Evolutionary conservation across 108 stramenopile species (phyloP).

Genomic region (Cyclotella baltica): DNA sequence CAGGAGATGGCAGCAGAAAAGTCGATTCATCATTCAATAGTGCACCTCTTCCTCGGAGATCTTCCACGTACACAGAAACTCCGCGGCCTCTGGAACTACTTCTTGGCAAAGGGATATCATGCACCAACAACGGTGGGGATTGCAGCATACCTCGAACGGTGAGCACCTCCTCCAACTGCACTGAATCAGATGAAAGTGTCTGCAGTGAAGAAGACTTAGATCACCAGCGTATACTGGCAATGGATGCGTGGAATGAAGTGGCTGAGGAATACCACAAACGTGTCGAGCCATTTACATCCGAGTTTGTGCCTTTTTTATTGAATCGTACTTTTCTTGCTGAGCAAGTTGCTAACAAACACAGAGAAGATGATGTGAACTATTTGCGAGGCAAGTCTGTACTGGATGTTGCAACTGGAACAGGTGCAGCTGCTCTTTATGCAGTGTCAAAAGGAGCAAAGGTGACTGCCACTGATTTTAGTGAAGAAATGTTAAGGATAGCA

Average conservation of each 20-base stretch:
- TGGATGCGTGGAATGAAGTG: slow-evolving; percentile 27
- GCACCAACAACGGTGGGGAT: not conserved
- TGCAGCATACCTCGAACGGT: not conserved
- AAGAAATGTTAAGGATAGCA: slow-evolving; percentile 3
- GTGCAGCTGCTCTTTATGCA: slow-evolving; percentile 17
- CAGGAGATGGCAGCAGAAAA: too few species aligned
- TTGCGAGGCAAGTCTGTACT: slow-evolving; percentile 7
- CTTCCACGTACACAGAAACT: not conserved
- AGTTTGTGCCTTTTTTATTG: slow-evolving; percentile 22
- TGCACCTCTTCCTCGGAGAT: not conserved
- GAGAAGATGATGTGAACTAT: not conserved
- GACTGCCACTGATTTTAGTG: slow-evolving; percentile 19
- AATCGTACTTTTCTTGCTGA: not conserved
- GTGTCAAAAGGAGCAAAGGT: slow-evolving; percentile 15
- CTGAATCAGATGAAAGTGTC: not conserved
- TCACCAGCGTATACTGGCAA: slow-evolving; percentile 11
- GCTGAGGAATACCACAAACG: slow-evolving; percentile 23
- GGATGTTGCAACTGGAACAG: slow-evolving; percentile 32
- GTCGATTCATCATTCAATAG: too few species aligned
- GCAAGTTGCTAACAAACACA: too few species aligned
- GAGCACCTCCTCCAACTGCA: not conserved
- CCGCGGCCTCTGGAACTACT: not conserved
- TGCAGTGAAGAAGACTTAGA: not conserved
- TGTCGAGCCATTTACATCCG: slow-evolving; percentile 20
- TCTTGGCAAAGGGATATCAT: not conserved